Evolutionary conservation across 148 eudicot genomes (phyloP).

Genomic region (Dysphania ambrosioides): DNA sequence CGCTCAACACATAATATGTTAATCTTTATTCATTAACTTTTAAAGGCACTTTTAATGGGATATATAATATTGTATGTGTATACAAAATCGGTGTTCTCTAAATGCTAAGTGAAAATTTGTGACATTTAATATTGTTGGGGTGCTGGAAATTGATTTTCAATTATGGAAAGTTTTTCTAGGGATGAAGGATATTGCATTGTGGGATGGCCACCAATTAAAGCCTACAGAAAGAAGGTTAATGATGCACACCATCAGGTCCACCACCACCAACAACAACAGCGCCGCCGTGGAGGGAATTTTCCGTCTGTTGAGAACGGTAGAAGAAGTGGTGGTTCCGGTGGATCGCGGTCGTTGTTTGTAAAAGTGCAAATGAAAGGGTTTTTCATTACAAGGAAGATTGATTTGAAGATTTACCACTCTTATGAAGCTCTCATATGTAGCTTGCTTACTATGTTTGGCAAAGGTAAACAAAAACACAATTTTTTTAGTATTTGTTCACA

Average conservation of each 20-base stretch:
- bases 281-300: slow-evolving; percentile 14
- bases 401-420: slow-evolving; percentile 40
- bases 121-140: too few species aligned
- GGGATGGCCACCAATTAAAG: slow-evolving; percentile 81
- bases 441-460: slow-evolving; percentile 55
- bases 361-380: slow-evolving; percentile 84
- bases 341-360: slow-evolving; percentile 36
- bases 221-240: slow-evolving; percentile 39
- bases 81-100: too few species aligned
- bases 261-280: slow-evolving; percentile 11
- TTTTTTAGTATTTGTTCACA: background rate
- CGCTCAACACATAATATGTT: too few species aligned
- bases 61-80: too few species aligned
- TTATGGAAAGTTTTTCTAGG: slow-evolving; percentile 12
- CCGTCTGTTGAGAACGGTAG: slow-evolving; percentile 19
- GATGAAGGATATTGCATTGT: slow-evolving; percentile 38
- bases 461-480: slow-evolving; percentile 27
- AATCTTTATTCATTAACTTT: too few species aligned
- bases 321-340: slow-evolving; percentile 26
- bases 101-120: too few species aligned
- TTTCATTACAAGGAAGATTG: slow-evolving; percentile 62
- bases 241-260: slow-evolving; percentile 10
- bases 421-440: slow-evolving; percentile 43
- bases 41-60: too few species aligned
- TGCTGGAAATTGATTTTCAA: background rate